A percentile compares a stretch with the other conserved stretches of the same genome.
Evolutionary conservation across 208 protist genomes (phyloP).

Genomic region (Leptomonas pyrrhocoris): DNA sequence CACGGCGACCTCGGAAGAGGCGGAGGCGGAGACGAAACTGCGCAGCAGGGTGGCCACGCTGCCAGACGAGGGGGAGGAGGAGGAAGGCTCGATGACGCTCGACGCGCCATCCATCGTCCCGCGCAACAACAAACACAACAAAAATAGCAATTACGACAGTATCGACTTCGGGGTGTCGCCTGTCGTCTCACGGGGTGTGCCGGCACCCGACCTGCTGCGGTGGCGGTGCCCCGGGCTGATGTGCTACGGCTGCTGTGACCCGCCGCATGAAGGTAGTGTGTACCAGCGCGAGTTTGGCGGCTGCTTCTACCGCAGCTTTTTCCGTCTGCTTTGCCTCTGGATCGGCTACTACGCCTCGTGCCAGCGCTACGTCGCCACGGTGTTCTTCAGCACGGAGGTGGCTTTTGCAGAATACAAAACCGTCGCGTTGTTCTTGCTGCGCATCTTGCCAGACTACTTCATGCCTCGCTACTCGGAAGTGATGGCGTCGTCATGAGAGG

Average conservation of each 20-base stretch:
- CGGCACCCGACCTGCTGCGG: conserved; percentile 13
- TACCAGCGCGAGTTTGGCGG: conserved; percentile 69
- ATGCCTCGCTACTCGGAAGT: conserved; percentile 31
- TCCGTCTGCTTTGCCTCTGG: conserved; percentile 85
- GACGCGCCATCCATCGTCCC: background rate
- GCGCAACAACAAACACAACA: background rate
- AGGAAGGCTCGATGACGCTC: background rate
- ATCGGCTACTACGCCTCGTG: conserved; percentile 78
- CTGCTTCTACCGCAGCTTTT: conserved; percentile 85
- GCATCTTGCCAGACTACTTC: conserved; percentile 76
- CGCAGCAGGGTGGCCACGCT: background rate
- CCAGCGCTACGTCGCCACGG: conserved; percentile 81
- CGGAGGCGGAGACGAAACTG: background rate
- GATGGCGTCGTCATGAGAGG: background rate
- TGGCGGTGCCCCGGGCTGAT: conserved; percentile 29
- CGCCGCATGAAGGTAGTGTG: conserved; percentile 42
- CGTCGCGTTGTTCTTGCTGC: conserved; percentile 68
- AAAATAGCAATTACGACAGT: conserved; percentile 1
- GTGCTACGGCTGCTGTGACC: conserved; percentile 60
- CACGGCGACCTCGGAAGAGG: conserved; percentile 6
- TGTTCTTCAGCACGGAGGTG: conserved; percentile 84
- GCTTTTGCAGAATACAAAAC: conserved; percentile 79
- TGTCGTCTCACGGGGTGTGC: conserved; percentile 5
- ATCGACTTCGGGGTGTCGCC: conserved; percentile 21
- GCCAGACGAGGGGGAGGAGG: background rate